Evolutionary conservation across 2,329 filamentous ascomycete genomes (phyloP).

Genomic region (Claviceps maximensis): DNA sequence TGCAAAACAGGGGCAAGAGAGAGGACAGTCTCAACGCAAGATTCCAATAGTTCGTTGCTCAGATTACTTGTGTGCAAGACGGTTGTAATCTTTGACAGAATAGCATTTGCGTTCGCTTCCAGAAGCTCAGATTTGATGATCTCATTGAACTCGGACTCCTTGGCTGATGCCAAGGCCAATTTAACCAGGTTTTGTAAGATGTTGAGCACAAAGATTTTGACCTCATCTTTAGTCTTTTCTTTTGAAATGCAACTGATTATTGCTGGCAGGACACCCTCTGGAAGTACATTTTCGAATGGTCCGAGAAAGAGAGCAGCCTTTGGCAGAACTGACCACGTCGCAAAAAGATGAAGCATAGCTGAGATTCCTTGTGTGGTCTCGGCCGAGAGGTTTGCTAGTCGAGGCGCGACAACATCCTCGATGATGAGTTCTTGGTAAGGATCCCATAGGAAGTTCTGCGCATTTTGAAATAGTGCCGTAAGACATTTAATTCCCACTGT

Average conservation of each 20-base stretch:
- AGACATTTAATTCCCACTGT: slow-evolving; percentile 73
- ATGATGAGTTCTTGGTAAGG: slow-evolving; percentile 59
- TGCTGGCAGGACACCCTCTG: slow-evolving; percentile 52
- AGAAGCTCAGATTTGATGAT: slow-evolving; percentile 43
- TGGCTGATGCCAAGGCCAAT: slow-evolving; percentile 40
- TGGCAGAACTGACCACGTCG: slow-evolving; percentile 61
- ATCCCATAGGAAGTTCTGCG: slow-evolving; percentile 56
- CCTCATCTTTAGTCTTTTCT: slow-evolving; percentile 68
- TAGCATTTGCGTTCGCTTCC: slow-evolving; percentile 40
- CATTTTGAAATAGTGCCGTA: slow-evolving; percentile 62
- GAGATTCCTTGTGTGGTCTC: slow-evolving; percentile 89
- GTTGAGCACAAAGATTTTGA: slow-evolving; percentile 68
- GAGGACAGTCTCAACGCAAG: slow-evolving; percentile 68
- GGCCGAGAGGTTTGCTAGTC: slow-evolving; percentile 62
- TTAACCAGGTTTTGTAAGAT: slow-evolving; percentile 59
- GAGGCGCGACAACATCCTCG: slow-evolving; percentile 60
- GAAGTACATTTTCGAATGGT: slow-evolving; percentile 25
- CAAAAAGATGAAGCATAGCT: slow-evolving; percentile 65
- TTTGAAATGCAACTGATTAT: slow-evolving; percentile 60
- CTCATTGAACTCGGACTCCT: slow-evolving; percentile 43
- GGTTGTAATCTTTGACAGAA: slow-evolving; percentile 53
- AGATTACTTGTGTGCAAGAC: slow-evolving; percentile 49
- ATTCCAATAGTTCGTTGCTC: slow-evolving; percentile 63
- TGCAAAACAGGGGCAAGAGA: slow-evolving; percentile 58
- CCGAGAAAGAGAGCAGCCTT: slow-evolving; percentile 55